These are phyloP conservation scores for Fraxinus sp. DNA, from an alignment of 305 asterid genomes.

Conservation along the genomic window DNA sequence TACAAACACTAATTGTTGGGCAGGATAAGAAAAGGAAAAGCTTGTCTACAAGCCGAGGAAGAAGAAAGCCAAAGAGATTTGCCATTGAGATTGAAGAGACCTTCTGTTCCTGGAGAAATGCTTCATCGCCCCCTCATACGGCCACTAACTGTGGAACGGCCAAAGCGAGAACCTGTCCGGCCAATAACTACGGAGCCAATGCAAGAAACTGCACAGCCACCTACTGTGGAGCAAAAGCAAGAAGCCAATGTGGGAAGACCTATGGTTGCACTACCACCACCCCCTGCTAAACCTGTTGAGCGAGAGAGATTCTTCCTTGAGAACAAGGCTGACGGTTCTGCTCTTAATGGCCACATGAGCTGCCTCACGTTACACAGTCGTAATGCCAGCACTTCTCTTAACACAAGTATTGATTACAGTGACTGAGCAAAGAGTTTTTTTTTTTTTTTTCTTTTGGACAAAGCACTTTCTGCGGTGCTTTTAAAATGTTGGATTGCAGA, in stretches of 20 bases:
- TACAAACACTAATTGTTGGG: constrained; percentile 1
- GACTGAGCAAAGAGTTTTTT: constrained; percentile 34
- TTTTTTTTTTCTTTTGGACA: background rate
- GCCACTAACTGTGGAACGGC: constrained; percentile 57
- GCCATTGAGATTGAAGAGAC: constrained; percentile 55
- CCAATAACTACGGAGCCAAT: constrained; percentile 36
- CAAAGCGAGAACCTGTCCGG: constrained; percentile 32
- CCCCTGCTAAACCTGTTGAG: constrained; percentile 87
- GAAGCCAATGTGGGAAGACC: constrained; percentile 33
- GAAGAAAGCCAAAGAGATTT: constrained; percentile 50
- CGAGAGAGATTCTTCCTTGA: constrained; percentile 85
- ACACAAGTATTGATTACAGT: constrained; percentile 74
- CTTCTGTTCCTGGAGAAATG: constrained; percentile 59
- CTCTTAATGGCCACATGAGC: constrained; percentile 55
- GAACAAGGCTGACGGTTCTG: constrained; percentile 56
- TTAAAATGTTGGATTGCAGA: constrained; percentile 20
- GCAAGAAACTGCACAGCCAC: constrained; percentile 35
- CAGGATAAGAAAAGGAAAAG: constrained; percentile 96
- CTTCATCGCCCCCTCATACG: constrained; percentile 72
- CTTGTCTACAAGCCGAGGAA: constrained; percentile 68
- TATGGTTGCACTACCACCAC: constrained; percentile 73
- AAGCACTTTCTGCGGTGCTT: background rate
- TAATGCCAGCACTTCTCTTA: constrained; percentile 66
- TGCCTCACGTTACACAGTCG: constrained; percentile 77
- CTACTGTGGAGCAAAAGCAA: constrained; percentile 28